phyloP scores from a whole-genome alignment of 2,329 filamentous ascomycete genomes.

The Tricladium varicosporioides region DNA sequence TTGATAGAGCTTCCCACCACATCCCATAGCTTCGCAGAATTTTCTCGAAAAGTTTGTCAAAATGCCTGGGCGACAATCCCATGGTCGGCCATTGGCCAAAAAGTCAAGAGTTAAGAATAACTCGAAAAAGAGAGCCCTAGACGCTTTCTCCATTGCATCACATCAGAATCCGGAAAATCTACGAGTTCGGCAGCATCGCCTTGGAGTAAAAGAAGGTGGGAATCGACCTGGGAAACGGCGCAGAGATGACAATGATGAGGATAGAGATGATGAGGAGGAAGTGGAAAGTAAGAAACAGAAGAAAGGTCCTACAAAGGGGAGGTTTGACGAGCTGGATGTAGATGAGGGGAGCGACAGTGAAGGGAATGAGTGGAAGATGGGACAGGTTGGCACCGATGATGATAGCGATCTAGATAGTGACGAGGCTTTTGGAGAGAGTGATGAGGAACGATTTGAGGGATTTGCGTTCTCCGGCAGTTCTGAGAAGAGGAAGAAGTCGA shows the following conservation, averaged over 20 bases:
- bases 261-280: constrained; percentile 41
- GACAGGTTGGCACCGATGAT: constrained; percentile 62
- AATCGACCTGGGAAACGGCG: constrained; percentile 38
- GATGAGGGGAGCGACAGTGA: constrained; percentile 66
- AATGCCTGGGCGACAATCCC: constrained; percentile 37
- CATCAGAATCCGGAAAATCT: constrained; percentile 50
- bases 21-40: constrained; percentile 3
- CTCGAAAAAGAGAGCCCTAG: constrained; percentile 44
- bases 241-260: constrained; percentile 45
- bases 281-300: constrained; percentile 36
- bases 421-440: constrained; percentile 69
- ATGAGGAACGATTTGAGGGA: constrained; percentile 68
- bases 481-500: constrained; percentile 46
- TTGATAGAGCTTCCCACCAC: constrained; percentile 16
- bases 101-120: constrained; percentile 40
- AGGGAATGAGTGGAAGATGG: constrained; percentile 66
- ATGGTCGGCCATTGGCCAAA: constrained; percentile 31
- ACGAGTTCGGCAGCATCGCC: constrained; percentile 54
- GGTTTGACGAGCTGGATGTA: constrained; percentile 43
- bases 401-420: constrained; percentile 71
- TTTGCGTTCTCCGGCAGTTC: constrained; percentile 62
- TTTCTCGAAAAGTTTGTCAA: constrained; percentile 10
- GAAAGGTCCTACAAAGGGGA: constrained; percentile 28
- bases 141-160: constrained; percentile 66
- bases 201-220: constrained; percentile 51